Evolutionary conservation across 2,329 filamentous ascomycete genomes (phyloP).

Genomic region (Parascedosporium putredinis): DNA sequence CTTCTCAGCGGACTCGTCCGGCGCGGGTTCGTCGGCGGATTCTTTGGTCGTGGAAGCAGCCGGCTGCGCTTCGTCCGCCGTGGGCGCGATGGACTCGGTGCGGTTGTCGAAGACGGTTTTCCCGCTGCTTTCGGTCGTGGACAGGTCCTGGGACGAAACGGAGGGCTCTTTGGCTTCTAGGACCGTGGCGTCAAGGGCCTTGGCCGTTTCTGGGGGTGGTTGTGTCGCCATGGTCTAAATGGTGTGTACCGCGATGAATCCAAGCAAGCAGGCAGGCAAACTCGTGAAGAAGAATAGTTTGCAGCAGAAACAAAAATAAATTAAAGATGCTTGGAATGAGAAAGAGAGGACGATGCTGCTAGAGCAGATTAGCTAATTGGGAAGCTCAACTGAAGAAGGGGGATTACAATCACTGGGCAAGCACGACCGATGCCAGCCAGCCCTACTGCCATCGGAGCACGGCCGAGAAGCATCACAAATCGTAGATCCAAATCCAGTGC

Average conservation of each 20-base stretch:
- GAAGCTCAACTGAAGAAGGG: background rate
- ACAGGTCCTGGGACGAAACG: background rate
- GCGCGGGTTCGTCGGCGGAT: background rate
- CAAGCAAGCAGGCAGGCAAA: background rate
- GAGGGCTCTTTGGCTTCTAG: background rate
- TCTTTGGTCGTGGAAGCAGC: background rate
- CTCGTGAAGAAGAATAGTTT: background rate
- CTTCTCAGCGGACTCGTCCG: background rate
- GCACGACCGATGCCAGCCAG: background rate
- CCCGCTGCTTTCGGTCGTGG: background rate
- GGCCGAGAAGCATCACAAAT: background rate
- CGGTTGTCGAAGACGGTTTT: background rate
- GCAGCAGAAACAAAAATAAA: background rate
- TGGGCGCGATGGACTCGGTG: background rate
- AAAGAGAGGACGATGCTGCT: background rate
- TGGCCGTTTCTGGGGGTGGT: background rate
- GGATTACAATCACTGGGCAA: background rate
- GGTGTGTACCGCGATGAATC: background rate
- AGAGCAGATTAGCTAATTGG: background rate
- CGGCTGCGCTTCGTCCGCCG: background rate
- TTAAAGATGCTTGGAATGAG: background rate
- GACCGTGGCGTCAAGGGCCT: background rate
- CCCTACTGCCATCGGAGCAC: no score
- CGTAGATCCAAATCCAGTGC: background rate
- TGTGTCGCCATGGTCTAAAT: background rate